Evolutionary conservation across 2,329 filamentous ascomycete genomes (phyloP).

Genomic region (Bipolaris bicolor): DNA sequence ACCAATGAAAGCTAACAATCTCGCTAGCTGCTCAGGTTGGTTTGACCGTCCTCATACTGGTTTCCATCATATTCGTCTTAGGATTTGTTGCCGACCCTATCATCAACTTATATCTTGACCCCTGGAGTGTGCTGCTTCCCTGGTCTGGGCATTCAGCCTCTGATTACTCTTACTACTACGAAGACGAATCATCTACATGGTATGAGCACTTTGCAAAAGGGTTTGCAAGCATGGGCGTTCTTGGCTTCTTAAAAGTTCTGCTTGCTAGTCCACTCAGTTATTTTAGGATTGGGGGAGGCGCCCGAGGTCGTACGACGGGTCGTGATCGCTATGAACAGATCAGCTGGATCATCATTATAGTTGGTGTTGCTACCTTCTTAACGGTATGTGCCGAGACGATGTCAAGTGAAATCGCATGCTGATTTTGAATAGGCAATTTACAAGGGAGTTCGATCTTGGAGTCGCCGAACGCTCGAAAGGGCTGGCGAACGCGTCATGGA

Average conservation of each 20-base stretch:
- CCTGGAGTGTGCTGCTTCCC: slow-evolving; percentile 55
- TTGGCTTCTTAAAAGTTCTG: slow-evolving; percentile 84
- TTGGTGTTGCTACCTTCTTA: slow-evolving; percentile 81
- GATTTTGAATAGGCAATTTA: slow-evolving; percentile 69
- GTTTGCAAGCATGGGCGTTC: slow-evolving; percentile 82
- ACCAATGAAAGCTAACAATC: slow-evolving; percentile 18
- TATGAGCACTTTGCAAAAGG: slow-evolving; percentile 86
- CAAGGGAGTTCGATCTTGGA: slow-evolving; percentile 78
- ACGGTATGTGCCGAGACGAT: slow-evolving; percentile 61
- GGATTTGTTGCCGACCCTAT: slow-evolving; percentile 94
- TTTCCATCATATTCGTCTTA: slow-evolving; percentile 76
- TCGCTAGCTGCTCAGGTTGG: slow-evolving; percentile 63
- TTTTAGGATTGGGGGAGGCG: slow-evolving; percentile 68
- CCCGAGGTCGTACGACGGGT: slow-evolving; percentile 67
- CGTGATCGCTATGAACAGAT: slow-evolving; percentile 79
- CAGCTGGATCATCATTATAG: slow-evolving; percentile 76
- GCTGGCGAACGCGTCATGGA: slow-evolving; percentile 83
- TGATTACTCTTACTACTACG: slow-evolving; percentile 38
- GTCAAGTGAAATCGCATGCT: slow-evolving; percentile 5
- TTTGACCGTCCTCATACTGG: slow-evolving; percentile 74
- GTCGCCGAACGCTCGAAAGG: slow-evolving; percentile 72
- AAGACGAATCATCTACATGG: slow-evolving; percentile 65
- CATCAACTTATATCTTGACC: slow-evolving; percentile 85
- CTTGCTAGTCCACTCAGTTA: slow-evolving; percentile 78
- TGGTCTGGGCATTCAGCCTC: slow-evolving; percentile 30